A percentile compares a stretch with the other conserved stretches of the same genome.
These are phyloP conservation scores for Ophiocordyceps robertsii DNA, from an alignment of 2,329 filamentous ascomycete species.

Conservation along the genomic window DNA sequence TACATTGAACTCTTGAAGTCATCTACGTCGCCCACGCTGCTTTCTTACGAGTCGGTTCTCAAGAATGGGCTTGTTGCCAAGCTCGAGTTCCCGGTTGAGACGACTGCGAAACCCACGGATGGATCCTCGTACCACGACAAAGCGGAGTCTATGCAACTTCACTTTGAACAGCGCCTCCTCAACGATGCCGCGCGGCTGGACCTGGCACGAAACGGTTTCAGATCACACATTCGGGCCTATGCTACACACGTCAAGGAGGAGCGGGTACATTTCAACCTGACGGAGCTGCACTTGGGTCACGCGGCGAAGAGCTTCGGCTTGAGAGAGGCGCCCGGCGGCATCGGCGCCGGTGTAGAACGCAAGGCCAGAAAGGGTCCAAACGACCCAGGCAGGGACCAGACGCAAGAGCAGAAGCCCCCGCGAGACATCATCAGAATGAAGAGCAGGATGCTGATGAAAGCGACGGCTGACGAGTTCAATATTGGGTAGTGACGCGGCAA, in stretches of 20 bases:
- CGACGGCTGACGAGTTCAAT: constrained; percentile 54
- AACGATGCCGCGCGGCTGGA: constrained; percentile 58
- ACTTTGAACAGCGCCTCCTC: constrained; percentile 45
- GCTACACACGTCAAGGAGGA: constrained; percentile 85
- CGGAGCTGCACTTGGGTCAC: constrained; percentile 81
- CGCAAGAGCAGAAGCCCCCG: constrained; percentile 16
- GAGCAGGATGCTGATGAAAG: constrained; percentile 52
- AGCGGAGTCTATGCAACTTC: constrained; percentile 44
- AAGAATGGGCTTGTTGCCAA: constrained; percentile 52
- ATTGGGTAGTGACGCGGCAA: constrained; percentile 34
- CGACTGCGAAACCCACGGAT: constrained; percentile 34
- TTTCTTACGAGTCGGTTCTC: constrained; percentile 40
- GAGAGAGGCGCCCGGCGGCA: constrained; percentile 75
- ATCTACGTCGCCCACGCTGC: constrained; percentile 31
- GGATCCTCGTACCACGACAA: constrained; percentile 31
- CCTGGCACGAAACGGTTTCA: constrained; percentile 71
- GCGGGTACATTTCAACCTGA: constrained; percentile 80
- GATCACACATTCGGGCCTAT: constrained; percentile 87
- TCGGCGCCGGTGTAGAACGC: constrained; percentile 45
- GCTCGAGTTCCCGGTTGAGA: constrained; percentile 58
- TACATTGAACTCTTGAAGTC: constrained; percentile 63
- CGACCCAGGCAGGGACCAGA: constrained; percentile 10
- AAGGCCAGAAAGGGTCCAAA: constrained; percentile 25
- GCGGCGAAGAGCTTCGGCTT: constrained; percentile 87
- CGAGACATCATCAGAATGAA: constrained; percentile 42